Evolutionary conservation across 2,329 filamentous ascomycete species (phyloP).

Genomic region (Phyllosticta citriasiana): DNA sequence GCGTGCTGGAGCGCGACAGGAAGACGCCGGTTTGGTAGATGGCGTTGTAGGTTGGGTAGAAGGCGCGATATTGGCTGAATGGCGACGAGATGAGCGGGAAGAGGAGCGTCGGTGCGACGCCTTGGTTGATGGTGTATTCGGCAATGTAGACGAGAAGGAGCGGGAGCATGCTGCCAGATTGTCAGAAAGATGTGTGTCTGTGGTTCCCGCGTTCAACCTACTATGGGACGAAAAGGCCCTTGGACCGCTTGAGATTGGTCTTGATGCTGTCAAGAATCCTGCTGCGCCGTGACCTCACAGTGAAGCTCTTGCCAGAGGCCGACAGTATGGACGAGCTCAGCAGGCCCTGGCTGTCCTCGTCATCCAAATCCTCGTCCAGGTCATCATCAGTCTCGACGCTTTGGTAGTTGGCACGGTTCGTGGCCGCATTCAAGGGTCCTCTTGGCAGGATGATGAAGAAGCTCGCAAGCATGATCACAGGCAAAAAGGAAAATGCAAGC

Average conservation of each 20-base stretch:
- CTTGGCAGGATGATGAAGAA: slow-evolving; percentile 76
- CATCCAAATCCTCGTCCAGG: neutral
- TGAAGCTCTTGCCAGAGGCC: slow-evolving; percentile 19
- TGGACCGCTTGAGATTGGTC: slow-evolving; percentile 53
- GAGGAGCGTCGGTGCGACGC: slow-evolving; percentile 77
- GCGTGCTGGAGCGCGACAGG: slow-evolving; percentile 81
- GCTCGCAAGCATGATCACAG: slow-evolving; percentile 69
- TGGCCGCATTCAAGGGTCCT: slow-evolving; percentile 47
- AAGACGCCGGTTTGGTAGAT: slow-evolving; percentile 95
- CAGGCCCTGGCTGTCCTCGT: slow-evolving; percentile 23
- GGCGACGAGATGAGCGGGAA: slow-evolving; percentile 71
- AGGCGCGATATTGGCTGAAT: slow-evolving; percentile 71
- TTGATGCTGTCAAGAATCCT: slow-evolving; percentile 27
- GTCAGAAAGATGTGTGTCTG: neutral
- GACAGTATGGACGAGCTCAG: slow-evolving; percentile 26
- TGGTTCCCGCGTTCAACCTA: slow-evolving; percentile 25
- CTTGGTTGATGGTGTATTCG: slow-evolving; percentile 97
- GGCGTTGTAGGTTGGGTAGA: slow-evolving; percentile 91
- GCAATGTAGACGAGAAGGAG: slow-evolving; percentile 87
- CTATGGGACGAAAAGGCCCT: slow-evolving; percentile 62
- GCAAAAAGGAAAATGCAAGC: slow-evolving; percentile 68
- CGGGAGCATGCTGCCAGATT: slow-evolving; percentile 61
- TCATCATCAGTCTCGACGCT: slow-evolving; percentile 33
- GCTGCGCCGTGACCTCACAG: slow-evolving; percentile 11
- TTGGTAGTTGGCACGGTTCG: slow-evolving; percentile 43